Percentiles rank a stretch among this genome's conserved stretches.
Evolutionary conservation across 2,329 filamentous ascomycete species (phyloP).

Genomic region (Monosporascus cannonballus): DNA sequence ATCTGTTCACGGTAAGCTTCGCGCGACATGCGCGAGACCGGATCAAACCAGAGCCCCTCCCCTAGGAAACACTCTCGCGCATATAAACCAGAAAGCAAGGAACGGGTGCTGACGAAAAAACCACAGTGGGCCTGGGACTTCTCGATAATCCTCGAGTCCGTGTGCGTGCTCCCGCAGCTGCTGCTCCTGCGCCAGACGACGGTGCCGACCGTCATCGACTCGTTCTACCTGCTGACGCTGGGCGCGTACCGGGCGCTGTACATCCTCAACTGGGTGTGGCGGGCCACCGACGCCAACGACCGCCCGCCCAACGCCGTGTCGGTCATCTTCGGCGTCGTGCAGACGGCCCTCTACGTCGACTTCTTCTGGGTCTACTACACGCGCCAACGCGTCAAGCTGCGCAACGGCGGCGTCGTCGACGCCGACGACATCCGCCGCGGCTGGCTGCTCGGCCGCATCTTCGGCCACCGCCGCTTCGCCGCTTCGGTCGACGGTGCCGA

Average conservation of each 20-base stretch:
- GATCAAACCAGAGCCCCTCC: background rate
- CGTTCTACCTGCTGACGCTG: conserved; percentile 85
- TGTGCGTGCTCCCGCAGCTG: conserved; percentile 85
- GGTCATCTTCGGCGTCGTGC: conserved; percentile 80
- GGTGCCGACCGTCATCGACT: conserved; percentile 92
- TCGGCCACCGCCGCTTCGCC: conserved; percentile 53
- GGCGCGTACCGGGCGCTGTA: conserved; percentile 87
- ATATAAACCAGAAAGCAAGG: background rate
- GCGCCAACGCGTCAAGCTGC: conserved; percentile 86
- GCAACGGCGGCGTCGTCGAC: conserved; percentile 82
- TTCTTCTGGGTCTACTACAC: conserved; percentile 98
- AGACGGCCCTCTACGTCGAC: conserved; percentile 85
- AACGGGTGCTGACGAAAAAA: background rate
- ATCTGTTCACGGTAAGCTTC: conserved; percentile 42
- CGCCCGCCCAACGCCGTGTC: conserved; percentile 62
- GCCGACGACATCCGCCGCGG: conserved; percentile 80
- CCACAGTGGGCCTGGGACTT: conserved; percentile 75
- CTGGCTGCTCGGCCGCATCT: conserved; percentile 75
- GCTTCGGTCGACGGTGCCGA: conserved; percentile 39
- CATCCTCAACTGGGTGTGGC: conserved; percentile 83
- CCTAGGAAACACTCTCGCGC: conserved; percentile 10
- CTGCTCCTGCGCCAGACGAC: conserved; percentile 90
- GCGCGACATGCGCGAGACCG: background rate
- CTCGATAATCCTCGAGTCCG: conserved; percentile 85
- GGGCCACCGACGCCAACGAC: conserved; percentile 54